A percentile compares a stretch with the other conserved stretches of the same genome.
These are phyloP conservation scores for Fusarium sp. DNA, from an alignment of 2,329 filamentous ascomycete genomes.

Conservation along the genomic window DNA sequence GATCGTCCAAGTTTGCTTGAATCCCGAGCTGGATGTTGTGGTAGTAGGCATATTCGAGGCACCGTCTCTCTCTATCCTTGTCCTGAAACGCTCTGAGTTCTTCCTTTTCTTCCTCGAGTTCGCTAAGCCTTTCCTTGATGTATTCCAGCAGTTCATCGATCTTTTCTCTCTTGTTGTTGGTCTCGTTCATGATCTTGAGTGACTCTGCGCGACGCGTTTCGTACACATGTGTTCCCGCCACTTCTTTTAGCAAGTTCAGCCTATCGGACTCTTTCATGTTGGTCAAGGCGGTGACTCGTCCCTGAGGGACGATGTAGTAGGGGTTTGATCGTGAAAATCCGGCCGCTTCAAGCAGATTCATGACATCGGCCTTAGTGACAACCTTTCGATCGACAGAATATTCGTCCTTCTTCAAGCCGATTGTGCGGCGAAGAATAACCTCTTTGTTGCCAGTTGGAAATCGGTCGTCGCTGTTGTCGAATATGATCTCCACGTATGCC, in stretches of 20 bases:
- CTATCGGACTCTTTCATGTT: slow-evolving; percentile 99
- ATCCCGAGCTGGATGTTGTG: slow-evolving; percentile 87
- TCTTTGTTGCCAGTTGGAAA: slow-evolving; percentile 94
- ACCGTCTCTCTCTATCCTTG: slow-evolving; percentile 90
- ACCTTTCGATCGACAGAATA: slow-evolving; percentile 98
- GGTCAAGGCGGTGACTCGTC: slow-evolving; percentile 92
- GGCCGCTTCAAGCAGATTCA: slow-evolving; percentile 93
- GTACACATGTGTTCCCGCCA: slow-evolving; percentile 98
- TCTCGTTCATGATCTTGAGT: slow-evolving; percentile 96
- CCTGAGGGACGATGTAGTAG: slow-evolving; percentile 98
- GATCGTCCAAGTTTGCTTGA: slow-evolving; percentile 77
- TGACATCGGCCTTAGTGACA: slow-evolving; percentile 91
- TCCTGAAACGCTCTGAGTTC: slow-evolving; percentile 94
- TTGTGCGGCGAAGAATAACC: slow-evolving; percentile 89
- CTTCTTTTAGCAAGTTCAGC: slow-evolving; percentile 90
- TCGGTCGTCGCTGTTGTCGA: slow-evolving; percentile 95
- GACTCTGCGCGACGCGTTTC: slow-evolving; percentile 91
- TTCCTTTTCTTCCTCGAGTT: slow-evolving; percentile 97
- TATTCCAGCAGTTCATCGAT: slow-evolving; percentile 93
- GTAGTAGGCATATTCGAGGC: slow-evolving; percentile 94
- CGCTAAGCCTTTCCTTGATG: slow-evolving; percentile 87
- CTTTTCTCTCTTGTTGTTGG: slow-evolving; percentile 91
- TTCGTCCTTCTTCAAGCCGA: slow-evolving; percentile 97
- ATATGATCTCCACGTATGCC: slow-evolving; percentile 99
- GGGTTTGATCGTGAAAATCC: slow-evolving; percentile 97